Base-by-base conservation (phyloP, 2,329 filamentous ascomycete genomes). In the Tolypocladium tundrense region DNA sequence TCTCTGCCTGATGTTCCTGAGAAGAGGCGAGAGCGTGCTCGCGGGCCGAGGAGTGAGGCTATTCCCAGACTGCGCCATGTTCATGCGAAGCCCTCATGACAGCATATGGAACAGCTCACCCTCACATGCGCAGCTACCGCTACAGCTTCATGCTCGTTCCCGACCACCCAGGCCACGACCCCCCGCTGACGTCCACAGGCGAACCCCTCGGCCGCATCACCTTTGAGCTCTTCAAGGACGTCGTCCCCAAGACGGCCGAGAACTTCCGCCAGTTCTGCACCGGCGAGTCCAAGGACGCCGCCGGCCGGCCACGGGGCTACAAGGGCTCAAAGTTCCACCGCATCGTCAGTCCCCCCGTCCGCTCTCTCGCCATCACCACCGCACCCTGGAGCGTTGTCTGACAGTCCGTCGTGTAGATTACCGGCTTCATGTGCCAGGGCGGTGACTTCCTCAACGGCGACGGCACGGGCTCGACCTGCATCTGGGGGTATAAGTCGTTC, bases 201-300 rank as follows among this genome's bases (percentile, higher is more conserved):
- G 90, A 95, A 68, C 87, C 90, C 3, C 82, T 96, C 19, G 92
- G 92, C 62, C 87, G 91, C 59, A 85, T 96, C 68, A 92, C 89
- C 64, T 91, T 96, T 72, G 90, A 97, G 74, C 84, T 99, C 61
- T 97, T 94, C 79, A 85, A 87, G 60, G 83, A 96, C 73, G 79
- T 88, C 27, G 88, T 91, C 0, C 91, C 92, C 62, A 87, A 87
- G 67, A 97, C 94, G 10, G 90, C 91, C 37, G 94, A 97, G 74
- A 97, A 97, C 78, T 97, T 99, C 72, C 89, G 92, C 53, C 91
- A 95, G 70, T 96, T 96, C 76, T 97, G 92, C 76, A 97, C 93
- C 0, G 94, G 94, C 66, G 93, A 97, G 78, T 86, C 83, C 64
- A 96, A 91, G 75, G 89, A 89, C 69, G 73, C 82, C 55, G 81